Percentiles rank a stretch among this genome's conserved stretches.
Evolutionary conservation across 2,329 filamentous ascomycete species (phyloP).

Genomic region (Aspergillus vadensis): DNA sequence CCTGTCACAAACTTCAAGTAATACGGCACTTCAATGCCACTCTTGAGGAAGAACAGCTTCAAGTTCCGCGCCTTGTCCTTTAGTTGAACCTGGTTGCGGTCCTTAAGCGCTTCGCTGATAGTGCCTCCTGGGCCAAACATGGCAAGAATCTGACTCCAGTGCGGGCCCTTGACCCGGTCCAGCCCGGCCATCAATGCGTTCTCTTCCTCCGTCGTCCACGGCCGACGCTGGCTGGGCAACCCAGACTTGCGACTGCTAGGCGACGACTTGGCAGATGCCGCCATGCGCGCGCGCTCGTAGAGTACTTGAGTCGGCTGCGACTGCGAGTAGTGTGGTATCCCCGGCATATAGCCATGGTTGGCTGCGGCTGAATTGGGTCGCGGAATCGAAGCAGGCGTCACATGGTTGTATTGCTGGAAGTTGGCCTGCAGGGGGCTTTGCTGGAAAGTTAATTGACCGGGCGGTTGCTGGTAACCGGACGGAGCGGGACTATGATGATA

Average conservation of each 20-base stretch:
- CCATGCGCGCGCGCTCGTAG: constrained; percentile 59
- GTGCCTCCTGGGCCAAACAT: constrained; percentile 80
- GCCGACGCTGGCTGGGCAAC: constrained; percentile 64
- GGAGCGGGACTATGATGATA: constrained; percentile 41
- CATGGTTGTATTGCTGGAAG: constrained; percentile 46
- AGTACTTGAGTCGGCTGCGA: constrained; percentile 57
- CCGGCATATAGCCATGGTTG: constrained; percentile 49
- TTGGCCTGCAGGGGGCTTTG: constrained; percentile 43
- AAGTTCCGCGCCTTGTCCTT: constrained; percentile 91
- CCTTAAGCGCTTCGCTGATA: constrained; percentile 79
- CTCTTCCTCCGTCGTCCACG: constrained; percentile 88
- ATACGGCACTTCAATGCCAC: constrained; percentile 84
- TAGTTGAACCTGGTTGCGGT: constrained; percentile 85
- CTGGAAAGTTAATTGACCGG: constrained; percentile 39
- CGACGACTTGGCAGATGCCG: constrained; percentile 58
- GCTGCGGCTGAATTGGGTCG: constrained; percentile 38
- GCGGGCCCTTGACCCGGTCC: constrained; percentile 84
- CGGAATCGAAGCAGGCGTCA: constrained; percentile 31
- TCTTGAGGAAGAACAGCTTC: constrained; percentile 90
- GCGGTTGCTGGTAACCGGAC: constrained; percentile 38
- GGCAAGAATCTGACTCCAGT: constrained; percentile 89
- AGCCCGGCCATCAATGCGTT: constrained; percentile 86
- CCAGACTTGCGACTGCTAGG: constrained; percentile 55
- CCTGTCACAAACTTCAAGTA: constrained; percentile 86
- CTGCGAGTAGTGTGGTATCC: constrained; percentile 50